Evolutionary conservation across 768 basidiomycete species (phyloP), one percentile per base, ranked within the genome.

Genomic region (Termitomyces sp.): DNA sequence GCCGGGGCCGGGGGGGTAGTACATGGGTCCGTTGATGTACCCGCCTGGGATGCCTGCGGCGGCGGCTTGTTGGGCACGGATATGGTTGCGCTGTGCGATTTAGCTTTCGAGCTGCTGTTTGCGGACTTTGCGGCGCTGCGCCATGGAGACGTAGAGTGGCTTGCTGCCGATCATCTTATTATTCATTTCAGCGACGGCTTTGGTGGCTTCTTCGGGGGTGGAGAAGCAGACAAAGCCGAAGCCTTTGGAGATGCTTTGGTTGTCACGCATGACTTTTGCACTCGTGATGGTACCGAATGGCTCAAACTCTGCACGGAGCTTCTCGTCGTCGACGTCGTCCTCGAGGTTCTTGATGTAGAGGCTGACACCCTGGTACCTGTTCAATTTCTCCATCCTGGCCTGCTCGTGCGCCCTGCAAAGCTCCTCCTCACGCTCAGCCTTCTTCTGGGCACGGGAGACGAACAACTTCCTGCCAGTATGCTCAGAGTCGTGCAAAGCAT

Each of bases 141-240:
- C 97, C 66, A 98, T 87, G 43, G 96, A 96, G 71, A 99, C 97
- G 72, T 98, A 99, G 69, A 99, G 86, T 55, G 97, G 97, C 80
- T 99, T 99, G 66, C 89, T 85, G 65, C 96, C 96, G 70, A 98
- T 94, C 90, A 98, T 98, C 82, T 96, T 96, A 86, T 97, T 98
- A 85, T 99, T 99, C 95, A 99, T 97, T 82, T 99, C 97, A 52
- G 94, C 92, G 61, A 98, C 94, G 63, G 97, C 97, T 81, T 98
- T 98, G 71, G 94, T 98, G 15, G 97, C 96, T 78, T 99, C 97
- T 66, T 99, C 97, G 48, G 97, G 96, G 58, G 94, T 89, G 36
- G 94, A 93, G 83, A 94, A 99, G 78, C 97, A 99, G 68, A 99
- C 97, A 72, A 99, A 99, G 65, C 97, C 97, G 70, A 99, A 99